These are phyloP conservation scores for Xylariaceae sp. DNA, from an alignment of 2,329 filamentous ascomycete species.

Conservation along the genomic window DNA sequence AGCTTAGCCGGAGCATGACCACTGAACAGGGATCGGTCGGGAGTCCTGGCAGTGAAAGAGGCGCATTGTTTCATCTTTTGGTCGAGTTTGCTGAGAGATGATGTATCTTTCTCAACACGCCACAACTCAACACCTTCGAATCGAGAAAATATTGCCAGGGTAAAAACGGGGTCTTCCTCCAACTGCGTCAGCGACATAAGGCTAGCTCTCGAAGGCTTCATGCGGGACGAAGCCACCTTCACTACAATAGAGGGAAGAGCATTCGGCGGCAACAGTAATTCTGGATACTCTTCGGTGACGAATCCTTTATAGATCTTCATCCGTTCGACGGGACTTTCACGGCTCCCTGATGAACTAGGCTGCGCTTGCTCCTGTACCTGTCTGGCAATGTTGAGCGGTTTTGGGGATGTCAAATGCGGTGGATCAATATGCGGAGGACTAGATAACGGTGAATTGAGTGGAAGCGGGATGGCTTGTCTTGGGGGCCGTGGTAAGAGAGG, in stretches of 20 bases:
- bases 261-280: conserved; percentile 83
- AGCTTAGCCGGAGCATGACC: conserved; percentile 93
- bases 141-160: conserved; percentile 80
- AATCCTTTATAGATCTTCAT: conserved; percentile 73
- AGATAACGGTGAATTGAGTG: conserved; percentile 68
- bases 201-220: conserved; percentile 88
- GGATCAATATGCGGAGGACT: conserved; percentile 53
- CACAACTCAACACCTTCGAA: conserved; percentile 79
- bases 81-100: conserved; percentile 80
- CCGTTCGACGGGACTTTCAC: conserved; percentile 46
- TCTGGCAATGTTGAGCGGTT: conserved; percentile 45
- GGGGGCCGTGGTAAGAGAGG: conserved; percentile 74
- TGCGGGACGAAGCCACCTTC: conserved; percentile 88
- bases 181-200: conserved; percentile 76
- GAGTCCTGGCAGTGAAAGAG: conserved; percentile 74
- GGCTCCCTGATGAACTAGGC: conserved; percentile 37
- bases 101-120: conserved; percentile 90
- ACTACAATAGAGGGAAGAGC: conserved; percentile 84
- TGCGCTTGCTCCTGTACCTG: conserved; percentile 32
- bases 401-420: conserved; percentile 43
- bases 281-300: conserved; percentile 83
- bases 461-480: conserved; percentile 72
- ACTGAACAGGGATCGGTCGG: conserved; percentile 83
- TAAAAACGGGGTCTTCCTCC: conserved; percentile 94
- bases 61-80: conserved; percentile 74